Evolutionary conservation across 1,284 basidiomycete genomes (phyloP).

Genomic region (Leccinum pachyderme): DNA sequence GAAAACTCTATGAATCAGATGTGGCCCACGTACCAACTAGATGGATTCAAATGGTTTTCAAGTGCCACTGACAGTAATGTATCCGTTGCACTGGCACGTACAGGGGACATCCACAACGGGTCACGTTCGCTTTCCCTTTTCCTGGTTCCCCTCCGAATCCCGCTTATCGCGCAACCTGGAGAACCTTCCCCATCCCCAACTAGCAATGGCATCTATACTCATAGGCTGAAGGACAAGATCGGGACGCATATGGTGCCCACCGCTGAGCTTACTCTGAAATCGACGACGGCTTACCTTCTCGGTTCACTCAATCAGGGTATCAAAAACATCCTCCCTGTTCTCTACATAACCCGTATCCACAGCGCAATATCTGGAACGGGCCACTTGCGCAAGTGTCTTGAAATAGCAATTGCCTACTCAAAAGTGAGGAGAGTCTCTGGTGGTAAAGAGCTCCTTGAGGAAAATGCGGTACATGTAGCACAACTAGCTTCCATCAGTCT

Average conservation of each 20-base stretch:
- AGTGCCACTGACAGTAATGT: conserved; percentile 78
- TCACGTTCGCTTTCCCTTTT: conserved; percentile 71
- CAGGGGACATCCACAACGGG: conserved; percentile 51
- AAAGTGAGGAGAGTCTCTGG: conserved; percentile 53
- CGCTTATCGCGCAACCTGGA: conserved; percentile 43
- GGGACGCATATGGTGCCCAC: conserved; percentile 78
- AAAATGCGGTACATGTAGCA: conserved; percentile 60
- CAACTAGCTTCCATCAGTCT: conserved; percentile 59
- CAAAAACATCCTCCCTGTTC: conserved; percentile 64
- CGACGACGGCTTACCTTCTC: conserved; percentile 63
- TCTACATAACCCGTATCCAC: conserved; percentile 77
- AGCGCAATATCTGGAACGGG: conserved; percentile 61
- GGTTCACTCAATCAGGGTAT: conserved; percentile 65
- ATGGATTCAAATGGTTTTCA: conserved; percentile 85
- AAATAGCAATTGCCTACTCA: conserved; percentile 64
- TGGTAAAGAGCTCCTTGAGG: conserved; percentile 48
- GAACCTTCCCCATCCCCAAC: conserved; percentile 43
- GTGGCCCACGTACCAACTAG: conserved; percentile 54
- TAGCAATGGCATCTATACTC: conserved; percentile 70
- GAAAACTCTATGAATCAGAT: conserved; percentile 35
- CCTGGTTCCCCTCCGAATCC: conserved; percentile 60
- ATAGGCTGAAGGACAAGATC: conserved; percentile 78
- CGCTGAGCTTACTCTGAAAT: conserved; percentile 69
- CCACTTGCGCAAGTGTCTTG: conserved; percentile 59
- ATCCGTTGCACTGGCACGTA: conserved; percentile 70